These are phyloP conservation scores for Talaromyces sp. DNA, from an alignment of 2,329 filamentous ascomycete species.

Conservation along the genomic window DNA sequence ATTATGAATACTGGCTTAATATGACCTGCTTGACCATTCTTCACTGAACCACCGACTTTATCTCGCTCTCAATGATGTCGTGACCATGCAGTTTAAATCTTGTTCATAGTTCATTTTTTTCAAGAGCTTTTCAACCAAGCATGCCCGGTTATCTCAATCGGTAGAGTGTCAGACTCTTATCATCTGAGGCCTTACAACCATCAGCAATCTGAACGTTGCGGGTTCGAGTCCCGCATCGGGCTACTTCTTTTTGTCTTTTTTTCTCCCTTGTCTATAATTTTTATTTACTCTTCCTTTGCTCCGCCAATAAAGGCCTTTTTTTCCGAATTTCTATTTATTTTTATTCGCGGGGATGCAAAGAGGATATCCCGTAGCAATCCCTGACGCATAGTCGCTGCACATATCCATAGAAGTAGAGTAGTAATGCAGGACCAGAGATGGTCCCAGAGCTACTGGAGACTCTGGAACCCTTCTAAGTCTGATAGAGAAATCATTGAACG, in stretches of 20 bases:
- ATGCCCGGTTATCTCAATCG: conserved; percentile 16
- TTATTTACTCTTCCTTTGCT: background rate
- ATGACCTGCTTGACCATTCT: too few species aligned
- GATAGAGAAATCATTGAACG: background rate
- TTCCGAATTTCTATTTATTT: background rate
- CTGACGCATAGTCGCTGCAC: too few species aligned
- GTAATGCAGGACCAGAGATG: background rate
- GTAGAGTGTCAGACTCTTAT: conserved; percentile 17
- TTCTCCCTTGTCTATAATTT: background rate
- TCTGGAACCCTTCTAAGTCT: background rate
- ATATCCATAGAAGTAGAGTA: background rate
- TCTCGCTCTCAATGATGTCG: too few species aligned
- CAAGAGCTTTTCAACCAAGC: background rate
- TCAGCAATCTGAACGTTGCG: conserved; percentile 12
- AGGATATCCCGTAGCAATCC: background rate
- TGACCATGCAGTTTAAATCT: background rate
- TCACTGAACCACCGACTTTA: too few species aligned
- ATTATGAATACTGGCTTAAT: too few species aligned
- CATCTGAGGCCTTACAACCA: background rate
- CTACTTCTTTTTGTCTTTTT: background rate
- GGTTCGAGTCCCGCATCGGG: conserved; percentile 16
- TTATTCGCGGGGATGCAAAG: background rate
- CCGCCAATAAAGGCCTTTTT: background rate
- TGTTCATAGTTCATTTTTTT: background rate
- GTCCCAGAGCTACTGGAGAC: background rate